Conservation (phyloP, 805 yeast species). For the Kluyveromyces aestuarii region DNA sequence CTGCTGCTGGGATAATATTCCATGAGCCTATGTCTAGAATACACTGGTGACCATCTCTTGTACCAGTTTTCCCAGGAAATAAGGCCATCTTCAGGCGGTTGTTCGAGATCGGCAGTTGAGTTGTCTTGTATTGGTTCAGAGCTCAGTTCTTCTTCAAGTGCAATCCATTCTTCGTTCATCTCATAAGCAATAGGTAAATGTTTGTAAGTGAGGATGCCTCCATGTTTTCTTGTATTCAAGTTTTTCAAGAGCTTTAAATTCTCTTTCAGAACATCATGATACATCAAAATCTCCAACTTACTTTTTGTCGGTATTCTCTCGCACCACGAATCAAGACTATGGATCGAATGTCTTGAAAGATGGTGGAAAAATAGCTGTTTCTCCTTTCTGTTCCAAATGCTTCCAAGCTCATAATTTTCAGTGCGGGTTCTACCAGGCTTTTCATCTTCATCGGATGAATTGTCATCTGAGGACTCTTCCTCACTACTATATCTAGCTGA, state of each 20-base stretch:
- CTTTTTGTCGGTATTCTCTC: constrained; percentile 14
- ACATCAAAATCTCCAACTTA: constrained; percentile 20
- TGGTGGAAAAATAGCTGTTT: constrained; percentile 24
- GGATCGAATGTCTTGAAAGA: constrained; percentile 23
- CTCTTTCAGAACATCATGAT: constrained; percentile 16
- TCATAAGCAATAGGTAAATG: constrained; percentile 29
- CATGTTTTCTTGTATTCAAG: constrained; percentile 8
- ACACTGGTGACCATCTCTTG: constrained; percentile 20
- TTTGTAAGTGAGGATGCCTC: constrained; percentile 12
- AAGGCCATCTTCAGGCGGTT: constrained; percentile 2
- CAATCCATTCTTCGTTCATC: constrained; percentile 20
- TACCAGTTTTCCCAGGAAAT: constrained; percentile 19
- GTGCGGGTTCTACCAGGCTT: neutral
- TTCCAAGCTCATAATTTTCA: constrained; percentile 12
- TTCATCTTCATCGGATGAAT: constrained; percentile 5
- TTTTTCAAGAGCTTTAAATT: constrained; percentile 13
- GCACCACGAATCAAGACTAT: constrained; percentile 25
- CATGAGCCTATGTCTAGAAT: constrained; percentile 14
- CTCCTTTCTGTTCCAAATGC: constrained; percentile 21
- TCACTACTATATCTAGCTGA: neutral
- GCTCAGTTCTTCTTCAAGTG: constrained; percentile 21
- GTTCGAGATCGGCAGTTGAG: neutral
- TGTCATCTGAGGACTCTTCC: constrained; percentile 7
- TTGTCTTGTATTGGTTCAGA: constrained; percentile 5
- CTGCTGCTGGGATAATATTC: constrained; percentile 10